Base-by-base conservation (phyloP, 441 rosid genomes). In the Theobroma grandiflorum region DNA sequence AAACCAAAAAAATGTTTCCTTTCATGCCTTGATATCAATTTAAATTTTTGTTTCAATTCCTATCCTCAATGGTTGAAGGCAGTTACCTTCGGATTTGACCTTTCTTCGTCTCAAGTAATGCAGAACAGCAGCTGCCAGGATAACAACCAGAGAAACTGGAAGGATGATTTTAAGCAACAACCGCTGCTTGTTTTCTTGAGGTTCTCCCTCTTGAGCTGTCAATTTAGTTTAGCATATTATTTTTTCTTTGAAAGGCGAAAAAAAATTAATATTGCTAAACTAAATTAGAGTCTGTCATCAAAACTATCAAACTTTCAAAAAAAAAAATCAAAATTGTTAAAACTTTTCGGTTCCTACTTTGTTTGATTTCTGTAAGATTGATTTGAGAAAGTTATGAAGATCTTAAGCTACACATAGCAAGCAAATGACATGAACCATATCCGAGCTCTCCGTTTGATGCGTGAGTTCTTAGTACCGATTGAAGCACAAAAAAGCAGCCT, bases 131-230 rank as follows among this genome's bases (percentile, higher is more conserved):
- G 74, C 61, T 4, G 65, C 53, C 2, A 84, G 12, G 61, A 87
- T n/a, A 40, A 77, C 26, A 57, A 50, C 38, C 0, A 69, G 37
- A 20, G 73, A 73, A 65, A 82, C 37, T 15, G 85, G 82, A 79
- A 86, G 75, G 57, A 80, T 8, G 74, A 76, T 33, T 79, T 67
- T 35, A 72, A 79, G 79, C 85, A 78, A 57, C 40, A 80, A 6
- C 52, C 53, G 45, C 37, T 16, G 38, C 47, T 72, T 82, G 59
- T 78, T 72, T 42, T 45, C 69, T 20, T 37, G 31, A 15, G 71
- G 61, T 31, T n/a, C 79, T 45, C 53, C 86, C 45, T n/a, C 85
- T 72, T 83, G 85, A 76, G 89, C 89, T 87, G 88, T 35, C 58
- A 69, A 79, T 71, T n/a, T 53, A 80, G 67, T 43, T 67, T 40